Evolutionary conservation across 306 rosid species (phyloP).

Genomic region (Malus orientalis): DNA sequence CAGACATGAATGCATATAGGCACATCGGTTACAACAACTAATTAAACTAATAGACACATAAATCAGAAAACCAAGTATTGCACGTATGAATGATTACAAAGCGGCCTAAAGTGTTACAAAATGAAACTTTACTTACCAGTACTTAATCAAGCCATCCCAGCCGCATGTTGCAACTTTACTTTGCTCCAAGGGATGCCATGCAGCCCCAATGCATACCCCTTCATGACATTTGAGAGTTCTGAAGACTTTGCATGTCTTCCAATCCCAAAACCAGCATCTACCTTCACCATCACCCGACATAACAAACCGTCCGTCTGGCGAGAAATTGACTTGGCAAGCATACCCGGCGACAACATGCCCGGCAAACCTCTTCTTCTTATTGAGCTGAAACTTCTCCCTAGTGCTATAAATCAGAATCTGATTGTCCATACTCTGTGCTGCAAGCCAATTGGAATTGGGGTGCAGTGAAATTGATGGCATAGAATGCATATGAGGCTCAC

Average conservation of each 20-base stretch:
- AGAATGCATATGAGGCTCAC: conserved; percentile 99
- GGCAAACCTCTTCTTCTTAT: conserved; percentile 91
- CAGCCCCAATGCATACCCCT: conserved; percentile 85
- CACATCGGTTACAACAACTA: background rate
- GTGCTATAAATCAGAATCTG: conserved; percentile 94
- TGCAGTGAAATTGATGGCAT: conserved; percentile 95
- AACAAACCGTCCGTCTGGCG: conserved; percentile 94
- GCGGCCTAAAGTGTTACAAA: background rate
- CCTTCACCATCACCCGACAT: conserved; percentile 97
- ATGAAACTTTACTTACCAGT: conserved; percentile 59
- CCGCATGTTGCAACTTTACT: conserved; percentile 98
- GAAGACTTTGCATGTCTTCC: conserved; percentile 97
- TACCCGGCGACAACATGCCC: conserved; percentile 95
- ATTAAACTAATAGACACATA: background rate
- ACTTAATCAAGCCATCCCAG: conserved; percentile 96
- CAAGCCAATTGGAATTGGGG: conserved; percentile 91
- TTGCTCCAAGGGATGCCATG: conserved; percentile 95
- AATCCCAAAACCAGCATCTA: conserved; percentile 98
- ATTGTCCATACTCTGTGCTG: conserved; percentile 96
- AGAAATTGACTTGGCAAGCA: conserved; percentile 91
- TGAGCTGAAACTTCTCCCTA: conserved; percentile 95
- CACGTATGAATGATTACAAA: background rate
- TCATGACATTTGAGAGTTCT: conserved; percentile 92
- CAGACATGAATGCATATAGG: background rate
- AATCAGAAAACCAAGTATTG: conserved; percentile 2